Evolutionary conservation across 441 rosid genomes (phyloP), one percentile per base, ranked within the genome.

Genomic region (Euphorbia schlechtendalii): DNA sequence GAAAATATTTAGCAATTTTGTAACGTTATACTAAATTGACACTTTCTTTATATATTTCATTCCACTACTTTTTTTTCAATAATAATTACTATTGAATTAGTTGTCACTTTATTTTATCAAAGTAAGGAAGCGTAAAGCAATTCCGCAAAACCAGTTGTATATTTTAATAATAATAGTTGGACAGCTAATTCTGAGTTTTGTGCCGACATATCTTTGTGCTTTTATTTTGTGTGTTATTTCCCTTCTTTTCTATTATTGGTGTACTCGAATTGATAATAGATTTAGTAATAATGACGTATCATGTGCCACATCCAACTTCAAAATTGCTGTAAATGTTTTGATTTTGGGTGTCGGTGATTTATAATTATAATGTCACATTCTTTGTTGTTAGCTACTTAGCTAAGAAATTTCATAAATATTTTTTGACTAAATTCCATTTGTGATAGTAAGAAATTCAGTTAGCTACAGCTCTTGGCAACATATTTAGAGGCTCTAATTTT

Each of bases 121-220:
- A 40, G 9, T 5, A 5, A 40, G 45, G 14, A 9, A n/a, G n/a
- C n/a, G n/a, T n/a, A 51, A 51, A 51, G 55, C 34, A 51, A 40
- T 8, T 8, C 11, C 55, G 13, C 55, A 18, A 51, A n/a, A n/a
- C 55, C 55, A 51, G 55, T 51, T 51, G 55, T 51, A 51, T 40
- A 8, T 40, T 51, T 51, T 6, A 48, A 48, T 48, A 12, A 18
- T 65, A 60, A 38, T 48, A 38, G 4, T 27, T 34, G 61, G 71
- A 68, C 78, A 70, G 64, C 72, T 54, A 43, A 17, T 14, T 12
- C 10, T 57, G 65, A 58, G 55, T 69, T 30, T 38, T 22, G 72
- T 10, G 56, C 75, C 72, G 13, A 67, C 78, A 60, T 20, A 24
- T 8, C 38, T 32, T 25, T 54, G n/a, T n/a, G n/a, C n/a, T n/a